A percentile compares a stretch with the other conserved stretches of the same genome.
Evolutionary conservation across 768 basidiomycete genomes (phyloP).

Genomic region (Obba rivulosa): DNA sequence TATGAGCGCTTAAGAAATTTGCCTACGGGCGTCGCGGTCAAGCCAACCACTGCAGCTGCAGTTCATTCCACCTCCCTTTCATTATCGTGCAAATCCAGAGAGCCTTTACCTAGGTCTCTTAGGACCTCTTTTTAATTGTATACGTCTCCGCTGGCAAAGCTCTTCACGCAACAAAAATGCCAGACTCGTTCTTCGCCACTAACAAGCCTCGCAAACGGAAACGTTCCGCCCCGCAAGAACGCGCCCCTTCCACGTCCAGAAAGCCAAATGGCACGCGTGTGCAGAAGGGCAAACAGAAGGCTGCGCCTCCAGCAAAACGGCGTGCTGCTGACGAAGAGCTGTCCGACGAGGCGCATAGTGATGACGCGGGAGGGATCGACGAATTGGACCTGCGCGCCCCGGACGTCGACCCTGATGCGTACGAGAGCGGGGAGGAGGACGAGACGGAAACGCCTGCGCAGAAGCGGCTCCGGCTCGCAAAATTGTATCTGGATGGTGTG

Average conservation of each 20-base stretch:
- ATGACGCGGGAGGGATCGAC: conserved; percentile 45
- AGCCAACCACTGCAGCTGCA: neutral
- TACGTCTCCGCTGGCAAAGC: neutral
- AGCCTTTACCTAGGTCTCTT: no score
- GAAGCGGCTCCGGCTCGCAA: conserved; percentile 87
- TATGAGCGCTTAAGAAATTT: no score
- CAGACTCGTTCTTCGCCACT: conserved; percentile 76
- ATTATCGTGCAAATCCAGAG: no score
- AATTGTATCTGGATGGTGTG: conserved; percentile 83
- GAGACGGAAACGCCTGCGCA: conserved; percentile 87
- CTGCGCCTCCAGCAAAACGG: neutral
- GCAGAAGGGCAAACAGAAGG: conserved; percentile 19
- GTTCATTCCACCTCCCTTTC: no score
- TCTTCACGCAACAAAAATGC: no score
- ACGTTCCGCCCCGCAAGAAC: conserved; percentile 33
- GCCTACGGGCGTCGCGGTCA: no score
- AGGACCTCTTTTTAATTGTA: no score
- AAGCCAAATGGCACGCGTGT: conserved; percentile 10
- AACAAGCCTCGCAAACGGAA: conserved; percentile 60
- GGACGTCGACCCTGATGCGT: conserved; percentile 43
- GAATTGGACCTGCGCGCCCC: conserved; percentile 67
- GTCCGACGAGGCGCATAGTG: conserved; percentile 55
- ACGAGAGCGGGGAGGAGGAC: conserved; percentile 75
- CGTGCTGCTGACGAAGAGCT: conserved; percentile 69
- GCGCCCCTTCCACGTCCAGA: conserved; percentile 27